Evolutionary conservation across 345 rosid species (phyloP).

Genomic region (Corchorus capsularis): DNA sequence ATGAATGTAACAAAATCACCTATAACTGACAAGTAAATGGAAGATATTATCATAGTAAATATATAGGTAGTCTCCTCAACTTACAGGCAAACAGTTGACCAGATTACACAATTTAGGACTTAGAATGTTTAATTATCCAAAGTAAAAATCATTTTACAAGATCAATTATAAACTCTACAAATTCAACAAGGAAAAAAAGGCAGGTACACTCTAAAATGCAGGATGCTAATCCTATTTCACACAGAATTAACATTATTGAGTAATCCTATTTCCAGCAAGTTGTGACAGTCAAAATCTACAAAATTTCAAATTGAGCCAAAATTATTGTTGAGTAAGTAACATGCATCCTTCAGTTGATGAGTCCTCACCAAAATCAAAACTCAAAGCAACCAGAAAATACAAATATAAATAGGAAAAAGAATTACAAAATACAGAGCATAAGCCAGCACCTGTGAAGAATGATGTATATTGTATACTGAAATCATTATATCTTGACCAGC

Average conservation of each 20-base stretch:
- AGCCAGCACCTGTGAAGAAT: slow-evolving; percentile 64
- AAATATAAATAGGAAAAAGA: not conserved
- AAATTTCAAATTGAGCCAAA: not conserved
- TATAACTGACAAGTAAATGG: not conserved
- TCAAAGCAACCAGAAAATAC: not conserved
- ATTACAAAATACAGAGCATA: slow-evolving; percentile 15
- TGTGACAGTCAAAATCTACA: not conserved
- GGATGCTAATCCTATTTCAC: not conserved
- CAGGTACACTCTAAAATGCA: not conserved
- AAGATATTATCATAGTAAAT: not conserved
- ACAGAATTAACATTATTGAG: not conserved
- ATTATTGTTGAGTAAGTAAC: not conserved
- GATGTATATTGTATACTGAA: slow-evolving; percentile 93
- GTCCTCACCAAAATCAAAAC: not conserved
- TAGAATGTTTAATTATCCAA: not conserved
- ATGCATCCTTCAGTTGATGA: not conserved
- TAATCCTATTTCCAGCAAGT: not conserved
- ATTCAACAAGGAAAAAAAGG: not conserved
- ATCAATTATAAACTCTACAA: not conserved
- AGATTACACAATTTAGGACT: not conserved
- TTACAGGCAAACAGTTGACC: not conserved
- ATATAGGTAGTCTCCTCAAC: not conserved
- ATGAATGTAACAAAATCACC: not conserved
- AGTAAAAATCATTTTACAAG: not conserved
- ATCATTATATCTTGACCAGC: slow-evolving; percentile 96